These are phyloP conservation scores for Neurospora tetraspora DNA, from an alignment of 495 filamentous ascomycete species.

Conservation along the genomic window DNA sequence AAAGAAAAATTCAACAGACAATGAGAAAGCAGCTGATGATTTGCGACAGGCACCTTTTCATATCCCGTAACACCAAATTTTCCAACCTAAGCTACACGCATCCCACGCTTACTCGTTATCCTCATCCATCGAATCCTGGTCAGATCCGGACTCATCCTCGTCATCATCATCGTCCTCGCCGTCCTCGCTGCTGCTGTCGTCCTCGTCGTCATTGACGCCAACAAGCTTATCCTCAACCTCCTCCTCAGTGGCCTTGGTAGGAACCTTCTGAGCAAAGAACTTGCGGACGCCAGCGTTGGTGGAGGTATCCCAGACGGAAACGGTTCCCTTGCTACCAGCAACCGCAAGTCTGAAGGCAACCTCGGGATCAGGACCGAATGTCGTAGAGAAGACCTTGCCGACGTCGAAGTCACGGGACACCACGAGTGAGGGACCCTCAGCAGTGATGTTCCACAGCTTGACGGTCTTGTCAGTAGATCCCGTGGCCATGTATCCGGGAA, in stretches of 20 bases:
- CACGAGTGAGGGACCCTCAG: conserved; percentile 76
- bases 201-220: conserved; percentile 53
- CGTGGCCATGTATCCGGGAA: conserved; percentile 88
- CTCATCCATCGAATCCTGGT: conserved; percentile 92
- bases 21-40: background rate
- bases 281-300: conserved; percentile 86
- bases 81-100: background rate
- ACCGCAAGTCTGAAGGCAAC: conserved; percentile 88
- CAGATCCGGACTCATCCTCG: conserved; percentile 48
- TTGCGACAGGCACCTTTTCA: background rate
- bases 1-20: background rate
- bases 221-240: conserved; percentile 69
- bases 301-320: conserved; percentile 94
- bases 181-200: conserved; percentile 47
- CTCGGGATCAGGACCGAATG: conserved; percentile 79
- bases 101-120: conserved; percentile 33
- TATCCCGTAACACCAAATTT: background rate
- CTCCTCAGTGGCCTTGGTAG: conserved; percentile 32
- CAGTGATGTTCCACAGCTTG: conserved; percentile 88
- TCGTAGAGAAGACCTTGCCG: conserved; percentile 85
- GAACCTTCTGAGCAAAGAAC: conserved; percentile 68
- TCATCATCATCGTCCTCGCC: conserved; percentile 49
- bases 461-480: conserved; percentile 88
- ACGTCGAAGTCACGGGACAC: conserved; percentile 85
- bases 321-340: conserved; percentile 86